phyloP scores from a whole-genome alignment of 2,329 filamentous ascomycete genomes.

The Alternaria burnsii region DNA sequence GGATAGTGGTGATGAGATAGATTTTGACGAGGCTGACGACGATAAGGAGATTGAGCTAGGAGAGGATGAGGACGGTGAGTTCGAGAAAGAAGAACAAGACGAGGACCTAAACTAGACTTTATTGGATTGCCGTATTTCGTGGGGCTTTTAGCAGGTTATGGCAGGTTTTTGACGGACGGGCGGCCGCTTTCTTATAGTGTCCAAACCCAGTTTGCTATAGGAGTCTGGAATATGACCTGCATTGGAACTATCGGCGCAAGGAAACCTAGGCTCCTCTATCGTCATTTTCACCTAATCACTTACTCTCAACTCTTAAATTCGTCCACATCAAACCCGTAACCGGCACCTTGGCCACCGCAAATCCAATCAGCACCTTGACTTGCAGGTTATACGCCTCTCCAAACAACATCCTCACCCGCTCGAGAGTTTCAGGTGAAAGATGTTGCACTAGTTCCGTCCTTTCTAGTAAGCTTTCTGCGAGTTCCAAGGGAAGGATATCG shows the following conservation, averaged over 20 bases:
- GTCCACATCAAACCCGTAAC: slow-evolving; percentile 22
- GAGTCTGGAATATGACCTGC: background rate
- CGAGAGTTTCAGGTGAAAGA: background rate
- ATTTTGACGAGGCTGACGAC: slow-evolving; percentile 4
- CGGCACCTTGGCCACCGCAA: slow-evolving; percentile 20
- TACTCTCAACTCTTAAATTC: slow-evolving; percentile 5
- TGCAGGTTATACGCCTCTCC: slow-evolving; percentile 24
- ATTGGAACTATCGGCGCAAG: background rate
- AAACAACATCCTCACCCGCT: slow-evolving; percentile 10
- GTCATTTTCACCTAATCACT: background rate
- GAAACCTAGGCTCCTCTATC: background rate
- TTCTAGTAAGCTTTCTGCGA: slow-evolving; percentile 6
- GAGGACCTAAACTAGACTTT: background rate
- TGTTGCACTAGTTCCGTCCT: slow-evolving; percentile 6
- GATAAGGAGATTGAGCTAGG: slow-evolving; percentile 4
- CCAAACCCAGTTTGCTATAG: background rate
- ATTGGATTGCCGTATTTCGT: background rate
- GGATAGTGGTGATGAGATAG: slow-evolving; percentile 20
- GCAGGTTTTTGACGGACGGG: background rate
- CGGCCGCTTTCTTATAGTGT: background rate
- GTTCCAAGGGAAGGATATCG: slow-evolving; percentile 6
- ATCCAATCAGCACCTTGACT: slow-evolving; percentile 22
- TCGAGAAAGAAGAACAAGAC: background rate
- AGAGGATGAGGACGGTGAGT: slow-evolving; percentile 3
- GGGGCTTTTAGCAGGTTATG: background rate